phyloP scores from a whole-genome alignment of 805 yeast species.

The Starmerella kuoi region DNA sequence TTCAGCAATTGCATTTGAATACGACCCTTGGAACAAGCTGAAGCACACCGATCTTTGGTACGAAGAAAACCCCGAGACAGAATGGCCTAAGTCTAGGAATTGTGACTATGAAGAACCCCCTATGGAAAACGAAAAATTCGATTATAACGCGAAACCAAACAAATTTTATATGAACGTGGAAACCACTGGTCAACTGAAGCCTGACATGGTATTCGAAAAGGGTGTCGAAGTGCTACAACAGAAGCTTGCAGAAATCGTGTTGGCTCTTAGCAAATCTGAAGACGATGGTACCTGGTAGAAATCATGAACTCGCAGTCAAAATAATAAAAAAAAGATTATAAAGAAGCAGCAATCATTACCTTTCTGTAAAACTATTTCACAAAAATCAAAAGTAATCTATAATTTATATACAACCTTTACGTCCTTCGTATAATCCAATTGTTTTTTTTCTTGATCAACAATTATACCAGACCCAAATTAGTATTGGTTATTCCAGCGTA shows the following conservation, averaged over 20 bases:
- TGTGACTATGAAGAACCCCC: conserved; percentile 96
- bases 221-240: conserved; percentile 77
- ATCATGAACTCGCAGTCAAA: no score
- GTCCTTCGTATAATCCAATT: neutral
- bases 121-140: conserved; percentile 72
- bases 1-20: conserved; percentile 89
- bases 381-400: no score
- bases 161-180: conserved; percentile 82
- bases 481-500: conserved; percentile 82
- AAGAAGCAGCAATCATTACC: no score
- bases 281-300: conserved; percentile 20
- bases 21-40: conserved; percentile 97
- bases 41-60: conserved; percentile 95
- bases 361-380: no score
- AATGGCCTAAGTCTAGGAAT: conserved; percentile 87
- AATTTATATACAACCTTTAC: no score
- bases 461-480: no score
- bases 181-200: conserved; percentile 78
- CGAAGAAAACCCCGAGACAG: conserved; percentile 73
- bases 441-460: no score
- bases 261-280: conserved; percentile 38
- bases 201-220: conserved; percentile 77
- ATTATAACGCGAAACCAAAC: conserved; percentile 68
- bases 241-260: conserved; percentile 77
- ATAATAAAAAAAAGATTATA: no score